phyloP scores from a whole-genome alignment of 2,329 filamentous ascomycete species.

The Elsinoe batatas region DNA sequence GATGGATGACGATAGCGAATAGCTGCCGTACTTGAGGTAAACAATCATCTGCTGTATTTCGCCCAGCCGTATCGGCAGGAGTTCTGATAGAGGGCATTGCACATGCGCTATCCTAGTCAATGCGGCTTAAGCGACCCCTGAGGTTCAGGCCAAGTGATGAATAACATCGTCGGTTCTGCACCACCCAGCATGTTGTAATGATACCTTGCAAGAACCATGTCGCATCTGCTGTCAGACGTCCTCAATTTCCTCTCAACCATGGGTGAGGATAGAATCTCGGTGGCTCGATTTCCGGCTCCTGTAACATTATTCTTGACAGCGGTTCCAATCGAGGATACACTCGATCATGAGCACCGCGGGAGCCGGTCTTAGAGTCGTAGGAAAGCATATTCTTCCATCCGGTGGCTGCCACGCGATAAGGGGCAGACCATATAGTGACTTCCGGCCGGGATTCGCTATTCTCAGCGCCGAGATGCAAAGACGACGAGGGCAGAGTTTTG shows the following conservation, averaged over 20 bases:
- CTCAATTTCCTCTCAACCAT: neutral
- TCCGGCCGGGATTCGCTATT: neutral
- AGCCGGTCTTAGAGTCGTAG: neutral
- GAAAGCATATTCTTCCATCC: neutral
- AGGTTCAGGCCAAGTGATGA: too few species aligned
- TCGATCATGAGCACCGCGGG: too few species aligned
- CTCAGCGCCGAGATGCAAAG: neutral
- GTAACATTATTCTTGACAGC: neutral
- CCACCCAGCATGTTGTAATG: too few species aligned
- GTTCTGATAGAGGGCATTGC: too few species aligned
- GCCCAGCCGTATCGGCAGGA: too few species aligned
- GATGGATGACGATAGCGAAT: constrained; percentile 18
- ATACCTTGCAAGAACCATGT: too few species aligned
- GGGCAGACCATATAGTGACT: neutral
- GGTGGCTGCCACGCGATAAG: neutral
- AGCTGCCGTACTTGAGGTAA: neutral
- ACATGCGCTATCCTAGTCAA: too few species aligned
- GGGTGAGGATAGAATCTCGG: neutral
- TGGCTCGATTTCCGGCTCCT: neutral
- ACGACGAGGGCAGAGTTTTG: neutral
- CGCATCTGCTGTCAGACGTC: neutral
- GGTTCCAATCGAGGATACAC: too few species aligned
- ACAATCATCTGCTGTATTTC: too few species aligned
- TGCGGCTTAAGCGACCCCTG: too few species aligned
- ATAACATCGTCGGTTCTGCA: too few species aligned